Evolutionary conservation across 2,329 filamentous ascomycete genomes (phyloP).

Genomic region (Hypoxylon sp.): DNA sequence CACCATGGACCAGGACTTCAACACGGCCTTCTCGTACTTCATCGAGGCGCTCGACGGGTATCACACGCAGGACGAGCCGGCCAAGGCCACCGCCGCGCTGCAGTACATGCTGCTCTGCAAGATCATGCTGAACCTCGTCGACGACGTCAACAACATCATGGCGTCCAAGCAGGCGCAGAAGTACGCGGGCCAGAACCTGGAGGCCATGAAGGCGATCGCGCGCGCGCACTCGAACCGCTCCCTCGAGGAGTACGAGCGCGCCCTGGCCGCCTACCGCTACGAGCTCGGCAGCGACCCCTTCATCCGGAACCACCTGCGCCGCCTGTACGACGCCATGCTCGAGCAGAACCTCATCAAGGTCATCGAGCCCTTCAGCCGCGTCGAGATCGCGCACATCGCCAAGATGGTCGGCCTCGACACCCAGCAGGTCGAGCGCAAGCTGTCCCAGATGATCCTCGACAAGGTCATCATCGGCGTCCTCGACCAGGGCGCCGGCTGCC

Average conservation of each 20-base stretch:
- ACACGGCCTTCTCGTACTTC: slow-evolving; percentile 98
- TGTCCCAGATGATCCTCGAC: slow-evolving; percentile 99
- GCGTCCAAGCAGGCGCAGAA: slow-evolving; percentile 96
- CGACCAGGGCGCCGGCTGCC: slow-evolving; percentile 95
- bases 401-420: slow-evolving; percentile 98
- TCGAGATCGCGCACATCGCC: slow-evolving; percentile 96
- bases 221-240: slow-evolving; percentile 95
- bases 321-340: slow-evolving; percentile 97
- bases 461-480: slow-evolving; percentile 98
- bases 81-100: slow-evolving; percentile 93
- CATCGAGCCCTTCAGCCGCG: slow-evolving; percentile 97
- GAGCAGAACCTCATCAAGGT: slow-evolving; percentile 99
- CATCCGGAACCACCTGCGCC: slow-evolving; percentile 95
- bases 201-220: slow-evolving; percentile 99
- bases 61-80: slow-evolving; percentile 87
- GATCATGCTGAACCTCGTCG: slow-evolving; percentile 97
- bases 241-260: slow-evolving; percentile 95
- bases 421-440: slow-evolving; percentile 95
- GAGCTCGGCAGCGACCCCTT: slow-evolving; percentile 95
- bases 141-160: slow-evolving; percentile 96
- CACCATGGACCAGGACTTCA: slow-evolving; percentile 98
- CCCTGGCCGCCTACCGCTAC: slow-evolving; percentile 88
- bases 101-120: slow-evolving; percentile 99
- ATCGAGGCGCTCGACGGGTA: slow-evolving; percentile 99
- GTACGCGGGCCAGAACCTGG: slow-evolving; percentile 94